phyloP scores from a whole-genome alignment of 192 early-diverging fungal genomes.

The Glomus cerebriforme region DNA sequence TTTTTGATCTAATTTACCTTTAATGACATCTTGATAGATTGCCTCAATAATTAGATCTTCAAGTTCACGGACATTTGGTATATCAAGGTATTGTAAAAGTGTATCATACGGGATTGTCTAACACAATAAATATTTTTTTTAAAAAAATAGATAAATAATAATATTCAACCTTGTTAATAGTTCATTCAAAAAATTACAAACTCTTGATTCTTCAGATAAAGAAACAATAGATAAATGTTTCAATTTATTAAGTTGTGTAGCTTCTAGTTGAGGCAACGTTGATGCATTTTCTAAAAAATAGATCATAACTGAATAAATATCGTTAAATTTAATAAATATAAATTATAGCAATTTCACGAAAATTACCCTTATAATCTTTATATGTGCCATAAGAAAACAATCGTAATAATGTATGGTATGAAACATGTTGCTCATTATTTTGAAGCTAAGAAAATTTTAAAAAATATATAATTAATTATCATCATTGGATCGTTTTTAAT shows the following conservation, averaged over 20 bases:
- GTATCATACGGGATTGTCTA: slow-evolving; percentile 72
- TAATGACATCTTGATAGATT: slow-evolving; percentile 77
- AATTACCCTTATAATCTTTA: slow-evolving; percentile 70
- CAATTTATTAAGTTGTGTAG: slow-evolving; percentile 54
- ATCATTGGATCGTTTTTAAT: not conserved
- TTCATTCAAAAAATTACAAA: slow-evolving; percentile 37
- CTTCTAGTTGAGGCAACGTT: slow-evolving; percentile 50
- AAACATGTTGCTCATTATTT: slow-evolving; percentile 49
- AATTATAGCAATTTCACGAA: not conserved
- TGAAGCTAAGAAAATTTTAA: slow-evolving; percentile 41
- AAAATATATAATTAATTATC: not conserved
- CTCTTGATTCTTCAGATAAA: slow-evolving; percentile 61
- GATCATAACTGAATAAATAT: not conserved
- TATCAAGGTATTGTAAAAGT: slow-evolving; percentile 66
- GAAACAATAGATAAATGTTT: slow-evolving; percentile 82
- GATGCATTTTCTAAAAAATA: slow-evolving; percentile 47
- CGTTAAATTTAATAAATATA: not conserved
- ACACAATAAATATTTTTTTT: not conserved
- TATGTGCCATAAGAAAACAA: slow-evolving; percentile 86
- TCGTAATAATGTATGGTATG: slow-evolving; percentile 60
- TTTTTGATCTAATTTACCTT: slow-evolving; percentile 84
- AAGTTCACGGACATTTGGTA: slow-evolving; percentile 77
- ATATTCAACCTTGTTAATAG: not conserved
- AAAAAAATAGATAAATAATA: not conserved
- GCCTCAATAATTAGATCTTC: slow-evolving; percentile 89